Evolutionary conservation across 2,329 filamentous ascomycete genomes (phyloP).

Genomic region (Penicillium sp.): DNA sequence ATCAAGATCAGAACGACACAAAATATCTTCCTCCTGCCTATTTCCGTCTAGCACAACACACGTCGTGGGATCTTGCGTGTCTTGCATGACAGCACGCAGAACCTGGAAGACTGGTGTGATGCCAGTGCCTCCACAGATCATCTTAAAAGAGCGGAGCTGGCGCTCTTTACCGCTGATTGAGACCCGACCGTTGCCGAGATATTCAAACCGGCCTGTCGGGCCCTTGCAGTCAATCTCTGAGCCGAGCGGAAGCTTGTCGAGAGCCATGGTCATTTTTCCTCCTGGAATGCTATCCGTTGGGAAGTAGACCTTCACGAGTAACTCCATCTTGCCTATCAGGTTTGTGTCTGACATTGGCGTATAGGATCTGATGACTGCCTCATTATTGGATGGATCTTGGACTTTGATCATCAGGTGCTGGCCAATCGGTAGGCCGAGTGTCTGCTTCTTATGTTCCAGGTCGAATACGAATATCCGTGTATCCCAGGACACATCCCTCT

Average conservation of each 20-base stretch:
- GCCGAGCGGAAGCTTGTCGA: slow-evolving; percentile 70
- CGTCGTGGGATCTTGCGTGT: slow-evolving; percentile 60
- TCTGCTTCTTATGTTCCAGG: slow-evolving; percentile 68
- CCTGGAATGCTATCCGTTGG: slow-evolving; percentile 57
- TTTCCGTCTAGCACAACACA: slow-evolving; percentile 81
- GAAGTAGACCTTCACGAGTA: slow-evolving; percentile 82
- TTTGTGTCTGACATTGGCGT: slow-evolving; percentile 71
- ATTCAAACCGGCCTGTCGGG: slow-evolving; percentile 81
- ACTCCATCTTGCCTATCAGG: slow-evolving; percentile 63
- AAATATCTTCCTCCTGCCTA: slow-evolving; percentile 72
- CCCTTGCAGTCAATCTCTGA: slow-evolving; percentile 81
- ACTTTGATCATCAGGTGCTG: slow-evolving; percentile 85
- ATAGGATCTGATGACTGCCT: slow-evolving; percentile 79
- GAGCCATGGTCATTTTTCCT: slow-evolving; percentile 77
- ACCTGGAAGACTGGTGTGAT: slow-evolving; percentile 92
- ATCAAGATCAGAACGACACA: slow-evolving; percentile 73
- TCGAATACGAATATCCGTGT: slow-evolving; percentile 78
- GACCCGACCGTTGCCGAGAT: slow-evolving; percentile 66
- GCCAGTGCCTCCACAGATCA: slow-evolving; percentile 86
- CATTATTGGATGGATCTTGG: slow-evolving; percentile 63
- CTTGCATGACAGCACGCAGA: slow-evolving; percentile 67
- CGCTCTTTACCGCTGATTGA: slow-evolving; percentile 57
- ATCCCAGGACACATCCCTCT: slow-evolving; percentile 70
- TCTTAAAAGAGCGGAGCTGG: slow-evolving; percentile 66
- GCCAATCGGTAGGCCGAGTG: slow-evolving; percentile 73